Evolutionary conservation across 2,329 filamentous ascomycete species (phyloP), one percentile per base, ranked within the genome.

Genomic region (Chrysoporthe puriensis): DNA sequence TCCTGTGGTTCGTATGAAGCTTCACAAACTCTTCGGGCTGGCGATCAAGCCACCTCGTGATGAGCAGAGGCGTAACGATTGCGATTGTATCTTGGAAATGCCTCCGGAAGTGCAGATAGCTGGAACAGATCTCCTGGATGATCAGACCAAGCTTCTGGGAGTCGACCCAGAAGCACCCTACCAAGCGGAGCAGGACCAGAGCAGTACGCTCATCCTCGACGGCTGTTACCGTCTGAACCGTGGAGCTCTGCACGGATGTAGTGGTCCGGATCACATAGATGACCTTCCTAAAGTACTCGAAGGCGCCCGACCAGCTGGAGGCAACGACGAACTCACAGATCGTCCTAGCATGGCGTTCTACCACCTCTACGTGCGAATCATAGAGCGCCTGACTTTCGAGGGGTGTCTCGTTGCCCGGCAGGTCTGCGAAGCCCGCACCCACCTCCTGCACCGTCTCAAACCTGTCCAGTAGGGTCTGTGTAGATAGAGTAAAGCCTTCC

Each of bases 81-180:
- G 88, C 88, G 44, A 91, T 81, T 2, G 87, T 85, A 71, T 88
- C 88, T 72, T 91, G 89, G 73, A 87, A 88, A 0, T 84, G 77
- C 72, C 86, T 89, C 70, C 87, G 84, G 69, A 91, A 86, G 74
- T 91, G 88, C 58, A 91, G 80, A 75, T 90, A 91, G 73, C 84
- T 88, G 32, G 87, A 88, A 74, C 87, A 89, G 48, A 91, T 80
- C 76, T 91, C 89, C 72, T 90, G 87, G 48, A 91, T 84, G 63
- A 91, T 74, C 26, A 86, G 76, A 50, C 86, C 84, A 16, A 91
- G 80, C 77, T 89, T 90, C 58, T 83, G 80, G 52, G 82, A 82
- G 73, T 91, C 88, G 26, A 90, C 85, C 86, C 88, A 90, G 71
- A 89, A 86, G 73, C 85, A 89, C 18, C 87, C 85, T 36, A 91